Evolutionary conservation across 352 stramenopile species (phyloP).

Genomic region (Sclerospora graminicola): DNA sequence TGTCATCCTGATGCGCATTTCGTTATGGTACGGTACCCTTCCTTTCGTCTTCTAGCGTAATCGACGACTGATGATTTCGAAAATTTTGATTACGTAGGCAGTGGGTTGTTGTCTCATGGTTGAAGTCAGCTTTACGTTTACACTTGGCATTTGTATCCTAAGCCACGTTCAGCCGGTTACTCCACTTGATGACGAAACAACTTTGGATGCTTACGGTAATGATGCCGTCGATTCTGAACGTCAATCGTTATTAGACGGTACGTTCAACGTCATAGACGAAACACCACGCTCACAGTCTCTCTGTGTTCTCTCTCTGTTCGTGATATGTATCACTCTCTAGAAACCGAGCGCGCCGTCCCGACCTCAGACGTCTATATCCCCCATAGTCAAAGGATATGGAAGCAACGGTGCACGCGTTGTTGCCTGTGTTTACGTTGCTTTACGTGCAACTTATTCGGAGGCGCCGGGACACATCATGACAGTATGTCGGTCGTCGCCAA

Average conservation of each 20-base stretch:
- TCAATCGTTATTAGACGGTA: slow-evolving; percentile 72
- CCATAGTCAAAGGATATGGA: slow-evolving; percentile 57
- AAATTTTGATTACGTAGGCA: slow-evolving; percentile 20
- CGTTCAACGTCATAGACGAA: background rate
- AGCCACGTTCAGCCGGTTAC: slow-evolving; percentile 23
- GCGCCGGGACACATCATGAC: slow-evolving; percentile 72
- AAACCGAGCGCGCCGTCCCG: slow-evolving; percentile 43
- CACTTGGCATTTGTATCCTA: slow-evolving; percentile 62
- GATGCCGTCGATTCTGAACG: slow-evolving; percentile 56
- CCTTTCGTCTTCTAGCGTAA: background rate
- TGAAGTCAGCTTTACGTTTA: slow-evolving; percentile 64
- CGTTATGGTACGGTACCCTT: slow-evolving; percentile 35
- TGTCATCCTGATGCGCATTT: slow-evolving; percentile 67
- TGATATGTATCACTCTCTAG: slow-evolving; percentile 11
- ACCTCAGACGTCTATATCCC: slow-evolving; percentile 80
- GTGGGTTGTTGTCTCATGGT: slow-evolving; percentile 46
- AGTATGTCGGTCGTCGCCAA: slow-evolving; percentile 84
- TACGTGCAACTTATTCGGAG: slow-evolving; percentile 83
- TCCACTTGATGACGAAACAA: too few species aligned
- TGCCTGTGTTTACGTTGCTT: slow-evolving; percentile 76
- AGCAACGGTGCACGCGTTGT: slow-evolving; percentile 62
- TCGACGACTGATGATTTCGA: background rate
- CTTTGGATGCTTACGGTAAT: slow-evolving; percentile 50
- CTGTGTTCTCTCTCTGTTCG: too few species aligned
- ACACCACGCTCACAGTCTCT: too few species aligned